Evolutionary conservation across 1,284 basidiomycete species (phyloP).

Genomic region (Cerioporus squamosus): DNA sequence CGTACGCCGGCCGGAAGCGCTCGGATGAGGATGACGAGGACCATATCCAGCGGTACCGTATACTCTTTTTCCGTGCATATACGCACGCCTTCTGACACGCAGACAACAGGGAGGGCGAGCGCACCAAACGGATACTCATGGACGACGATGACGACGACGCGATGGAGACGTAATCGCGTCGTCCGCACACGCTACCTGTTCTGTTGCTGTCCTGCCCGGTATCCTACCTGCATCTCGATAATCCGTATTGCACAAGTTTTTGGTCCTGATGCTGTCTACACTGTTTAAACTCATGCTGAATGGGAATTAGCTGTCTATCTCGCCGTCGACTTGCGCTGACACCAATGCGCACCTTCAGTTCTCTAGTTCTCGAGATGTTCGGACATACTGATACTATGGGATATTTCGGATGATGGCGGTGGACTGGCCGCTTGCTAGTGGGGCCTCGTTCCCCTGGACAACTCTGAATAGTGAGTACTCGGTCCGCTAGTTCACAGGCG

Average conservation of each 20-base stretch:
- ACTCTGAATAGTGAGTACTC: too few species aligned
- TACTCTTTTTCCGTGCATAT: neutral
- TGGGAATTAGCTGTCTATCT: neutral
- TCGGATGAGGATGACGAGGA: constrained; percentile 69
- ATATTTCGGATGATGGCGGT: too few species aligned
- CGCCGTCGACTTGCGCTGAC: too few species aligned
- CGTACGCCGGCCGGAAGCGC: constrained; percentile 67
- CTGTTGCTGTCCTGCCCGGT: neutral
- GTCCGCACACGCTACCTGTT: too few species aligned
- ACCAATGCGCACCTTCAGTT: too few species aligned
- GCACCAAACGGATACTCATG: constrained; percentile 30
- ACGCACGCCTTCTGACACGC: neutral
- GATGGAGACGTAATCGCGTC: constrained; percentile 30
- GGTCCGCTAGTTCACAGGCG: too few species aligned
- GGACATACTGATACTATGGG: too few species aligned
- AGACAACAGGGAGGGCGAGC: constrained; percentile 28
- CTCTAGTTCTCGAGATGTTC: too few species aligned
- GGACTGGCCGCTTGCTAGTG: too few species aligned
- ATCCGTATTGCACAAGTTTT: neutral
- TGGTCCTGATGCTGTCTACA: neutral
- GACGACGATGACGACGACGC: constrained; percentile 34
- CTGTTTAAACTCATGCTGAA: neutral
- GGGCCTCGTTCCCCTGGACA: too few species aligned
- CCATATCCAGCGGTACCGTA: constrained; percentile 48
- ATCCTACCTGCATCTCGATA: neutral